phyloP scores from a whole-genome alignment of 2,329 filamentous ascomycete genomes.

The Stagonosporopsis tanaceti region DNA sequence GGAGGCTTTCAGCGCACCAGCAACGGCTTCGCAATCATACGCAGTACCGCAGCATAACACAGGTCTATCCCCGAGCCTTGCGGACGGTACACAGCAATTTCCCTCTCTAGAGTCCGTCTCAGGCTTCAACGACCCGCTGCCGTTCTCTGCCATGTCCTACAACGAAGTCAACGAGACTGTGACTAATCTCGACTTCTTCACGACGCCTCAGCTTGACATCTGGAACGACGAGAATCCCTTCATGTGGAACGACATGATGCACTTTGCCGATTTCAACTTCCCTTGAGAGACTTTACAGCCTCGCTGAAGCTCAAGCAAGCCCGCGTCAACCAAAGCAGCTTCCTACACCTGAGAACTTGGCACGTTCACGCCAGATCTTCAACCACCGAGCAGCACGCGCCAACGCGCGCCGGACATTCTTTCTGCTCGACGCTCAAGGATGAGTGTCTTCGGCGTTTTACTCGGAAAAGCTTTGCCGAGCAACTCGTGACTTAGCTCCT shows the following conservation, averaged over 20 bases:
- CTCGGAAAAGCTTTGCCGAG: conserved; percentile 9
- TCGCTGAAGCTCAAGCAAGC: neutral
- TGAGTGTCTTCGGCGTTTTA: conserved; percentile 4
- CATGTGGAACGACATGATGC: conserved; percentile 47
- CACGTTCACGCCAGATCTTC: neutral
- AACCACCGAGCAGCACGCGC: conserved; percentile 1
- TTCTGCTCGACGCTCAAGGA: neutral
- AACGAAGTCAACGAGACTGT: conserved; percentile 72
- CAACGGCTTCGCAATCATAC: conserved; percentile 19
- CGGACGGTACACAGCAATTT: conserved; percentile 9
- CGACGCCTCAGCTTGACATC: conserved; percentile 63
- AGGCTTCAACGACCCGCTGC: conserved; percentile 50
- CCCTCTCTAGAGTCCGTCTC: conserved; percentile 27
- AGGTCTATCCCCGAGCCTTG: conserved; percentile 12
- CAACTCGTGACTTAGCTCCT: conserved; percentile 11
- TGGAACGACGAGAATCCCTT: conserved; percentile 61
- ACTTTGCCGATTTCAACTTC: conserved; percentile 44
- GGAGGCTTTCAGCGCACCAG: conserved; percentile 6
- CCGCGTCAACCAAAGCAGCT: neutral
- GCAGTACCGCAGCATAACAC: conserved; percentile 15
- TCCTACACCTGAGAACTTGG: neutral
- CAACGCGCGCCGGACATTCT: conserved; percentile 7
- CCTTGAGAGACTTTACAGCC: conserved; percentile 13
- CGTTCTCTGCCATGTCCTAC: conserved; percentile 74
- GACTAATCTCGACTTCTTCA: conserved; percentile 69